These are phyloP conservation scores for Candolleomyces eurysporus DNA, from an alignment of 768 basidiomycete genomes.

Conservation along the genomic window DNA sequence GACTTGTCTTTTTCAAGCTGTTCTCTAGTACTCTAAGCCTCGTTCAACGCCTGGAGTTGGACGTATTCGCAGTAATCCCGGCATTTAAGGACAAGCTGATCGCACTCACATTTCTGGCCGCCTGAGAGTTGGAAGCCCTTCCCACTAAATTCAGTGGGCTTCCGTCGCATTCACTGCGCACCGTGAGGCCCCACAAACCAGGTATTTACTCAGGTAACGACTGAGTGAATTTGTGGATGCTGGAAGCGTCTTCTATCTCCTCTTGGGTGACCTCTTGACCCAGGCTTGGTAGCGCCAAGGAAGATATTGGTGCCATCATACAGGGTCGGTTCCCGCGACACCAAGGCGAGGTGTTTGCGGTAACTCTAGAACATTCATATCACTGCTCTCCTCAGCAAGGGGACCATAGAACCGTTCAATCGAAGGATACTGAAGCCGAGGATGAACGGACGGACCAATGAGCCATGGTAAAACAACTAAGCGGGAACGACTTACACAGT, in stretches of 20 bases:
- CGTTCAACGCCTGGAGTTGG: slow-evolving; percentile 59
- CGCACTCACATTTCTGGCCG: slow-evolving; percentile 73
- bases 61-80: slow-evolving; percentile 76
- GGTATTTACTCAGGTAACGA: slow-evolving; percentile 65
- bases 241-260: slow-evolving; percentile 79
- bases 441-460: too few species aligned
- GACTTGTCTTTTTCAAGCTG: slow-evolving; percentile 36
- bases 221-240: slow-evolving; percentile 80
- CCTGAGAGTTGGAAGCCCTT: slow-evolving; percentile 81
- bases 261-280: slow-evolving; percentile 67
- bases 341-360: slow-evolving; percentile 75
- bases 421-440: slow-evolving; percentile 51
- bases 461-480: too few species aligned
- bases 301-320: slow-evolving; percentile 79
- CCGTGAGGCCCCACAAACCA: not conserved
- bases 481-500: too few species aligned
- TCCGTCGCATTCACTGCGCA: slow-evolving; percentile 57
- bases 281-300: slow-evolving; percentile 70
- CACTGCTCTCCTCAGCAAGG: slow-evolving; percentile 58
- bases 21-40: not conserved
- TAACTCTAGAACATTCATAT: slow-evolving; percentile 75
- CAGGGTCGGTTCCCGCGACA: slow-evolving; percentile 81
- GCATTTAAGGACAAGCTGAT: slow-evolving; percentile 55
- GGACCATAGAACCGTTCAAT: slow-evolving; percentile 78
- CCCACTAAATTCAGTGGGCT: slow-evolving; percentile 67